Evolutionary conservation across 2,329 filamentous ascomycete species (phyloP).

Genomic region (Cordyceps tenuipes): DNA sequence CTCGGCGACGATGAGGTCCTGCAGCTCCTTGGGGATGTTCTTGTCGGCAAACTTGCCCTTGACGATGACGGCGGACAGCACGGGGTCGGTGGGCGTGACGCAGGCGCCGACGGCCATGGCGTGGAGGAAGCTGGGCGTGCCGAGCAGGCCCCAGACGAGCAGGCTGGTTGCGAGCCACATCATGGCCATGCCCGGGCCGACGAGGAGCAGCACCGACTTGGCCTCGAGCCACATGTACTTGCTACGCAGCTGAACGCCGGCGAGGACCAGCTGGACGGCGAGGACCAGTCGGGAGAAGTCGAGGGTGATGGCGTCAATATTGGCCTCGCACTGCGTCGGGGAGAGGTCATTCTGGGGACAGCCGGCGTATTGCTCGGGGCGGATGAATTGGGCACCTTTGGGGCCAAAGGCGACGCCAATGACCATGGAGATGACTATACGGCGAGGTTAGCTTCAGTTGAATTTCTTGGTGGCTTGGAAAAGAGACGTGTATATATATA

Average conservation of each 20-base stretch:
- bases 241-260: constrained; percentile 78
- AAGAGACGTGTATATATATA: no score
- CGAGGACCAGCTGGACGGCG: constrained; percentile 82
- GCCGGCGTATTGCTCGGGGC: constrained; percentile 65
- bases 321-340: constrained; percentile 30
- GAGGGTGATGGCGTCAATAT: constrained; percentile 65
- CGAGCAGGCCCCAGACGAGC: constrained; percentile 68
- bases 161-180: constrained; percentile 86
- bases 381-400: constrained; percentile 65
- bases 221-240: constrained; percentile 74
- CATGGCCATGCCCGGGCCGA: constrained; percentile 73
- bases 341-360: constrained; percentile 18
- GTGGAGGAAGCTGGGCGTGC: constrained; percentile 63
- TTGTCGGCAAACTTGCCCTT: constrained; percentile 91
- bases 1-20: constrained; percentile 74
- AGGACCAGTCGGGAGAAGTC: constrained; percentile 82
- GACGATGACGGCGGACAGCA: constrained; percentile 81
- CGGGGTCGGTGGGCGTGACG: constrained; percentile 86
- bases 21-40: constrained; percentile 73
- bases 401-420: constrained; percentile 74
- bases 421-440: constrained; percentile 70
- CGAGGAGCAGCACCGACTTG: constrained; percentile 63
- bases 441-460: background rate
- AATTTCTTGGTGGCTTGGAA: background rate
- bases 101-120: constrained; percentile 75